Evolutionary conservation across 73 alveolate genomes (phyloP).

Genomic region (Paraurostyla sp.): DNA sequence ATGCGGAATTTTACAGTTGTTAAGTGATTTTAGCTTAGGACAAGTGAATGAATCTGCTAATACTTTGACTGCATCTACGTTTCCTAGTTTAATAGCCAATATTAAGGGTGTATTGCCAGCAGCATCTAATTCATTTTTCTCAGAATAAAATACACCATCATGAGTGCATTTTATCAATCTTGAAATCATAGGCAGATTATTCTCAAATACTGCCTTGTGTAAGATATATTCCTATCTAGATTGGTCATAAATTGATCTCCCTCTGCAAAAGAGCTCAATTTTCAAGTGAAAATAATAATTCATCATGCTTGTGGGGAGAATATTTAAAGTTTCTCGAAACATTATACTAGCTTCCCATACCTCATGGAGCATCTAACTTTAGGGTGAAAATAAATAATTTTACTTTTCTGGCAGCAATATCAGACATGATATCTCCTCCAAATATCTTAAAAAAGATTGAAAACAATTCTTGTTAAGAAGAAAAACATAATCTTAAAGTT

Average conservation of each 20-base stretch:
- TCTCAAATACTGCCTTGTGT: constrained; percentile 81
- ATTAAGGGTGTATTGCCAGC: constrained; percentile 82
- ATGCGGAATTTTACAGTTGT: constrained; percentile 39
- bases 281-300: constrained; percentile 9
- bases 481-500: constrained; percentile 35
- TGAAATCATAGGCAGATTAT: constrained; percentile 60
- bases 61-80: constrained; percentile 75
- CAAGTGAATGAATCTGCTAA: constrained; percentile 80
- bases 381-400: not conserved
- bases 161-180: constrained; percentile 31
- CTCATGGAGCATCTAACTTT: constrained; percentile 41
- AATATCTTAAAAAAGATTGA: constrained; percentile 17
- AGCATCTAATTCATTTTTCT: constrained; percentile 78
- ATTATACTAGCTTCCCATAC: not conserved
- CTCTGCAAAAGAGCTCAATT: constrained; percentile 30
- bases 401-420: constrained; percentile 41
- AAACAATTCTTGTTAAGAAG: constrained; percentile 26
- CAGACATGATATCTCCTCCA: not conserved
- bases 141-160: constrained; percentile 72
- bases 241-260: constrained; percentile 39
- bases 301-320: not conserved
- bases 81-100: constrained; percentile 75
- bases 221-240: constrained; percentile 13
- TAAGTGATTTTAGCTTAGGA: constrained; percentile 68
- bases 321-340: constrained; percentile 2